A percentile compares a stretch with the other conserved stretches of the same genome.
Evolutionary conservation across 2,329 filamentous ascomycete species (phyloP).

Genomic region (Colletotrichum sojae): DNA sequence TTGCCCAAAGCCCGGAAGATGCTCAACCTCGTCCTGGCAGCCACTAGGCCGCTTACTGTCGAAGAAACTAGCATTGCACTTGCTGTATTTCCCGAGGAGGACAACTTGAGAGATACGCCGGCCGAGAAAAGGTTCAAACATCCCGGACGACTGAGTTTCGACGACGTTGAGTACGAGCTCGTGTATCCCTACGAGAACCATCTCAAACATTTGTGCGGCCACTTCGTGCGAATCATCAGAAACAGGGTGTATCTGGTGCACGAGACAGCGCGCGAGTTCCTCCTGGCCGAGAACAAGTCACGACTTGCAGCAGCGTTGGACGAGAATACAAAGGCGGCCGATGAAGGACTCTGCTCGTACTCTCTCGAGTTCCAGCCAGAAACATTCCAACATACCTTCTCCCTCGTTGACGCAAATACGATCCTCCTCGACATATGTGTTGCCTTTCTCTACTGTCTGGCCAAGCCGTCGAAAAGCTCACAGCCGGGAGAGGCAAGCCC

Average conservation of each 20-base stretch:
- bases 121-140: neutral
- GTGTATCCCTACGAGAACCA: constrained; percentile 40
- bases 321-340: neutral
- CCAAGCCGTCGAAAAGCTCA: neutral
- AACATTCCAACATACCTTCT: constrained; percentile 8
- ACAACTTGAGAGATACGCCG: neutral
- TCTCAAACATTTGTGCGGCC: constrained; percentile 41
- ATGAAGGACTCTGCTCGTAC: too few relatives aligned
- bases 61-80: constrained; percentile 42
- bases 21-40: constrained; percentile 40
- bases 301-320: neutral
- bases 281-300: constrained; percentile 24
- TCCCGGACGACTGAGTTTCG: constrained; percentile 9
- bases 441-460: constrained; percentile 9
- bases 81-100: constrained; percentile 18
- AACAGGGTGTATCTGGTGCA: constrained; percentile 44
- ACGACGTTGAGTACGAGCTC: constrained; percentile 40
- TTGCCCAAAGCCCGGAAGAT: constrained; percentile 35
- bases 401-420: neutral
- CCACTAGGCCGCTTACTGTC: constrained; percentile 40
- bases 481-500: constrained; percentile 4
- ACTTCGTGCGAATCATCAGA: constrained; percentile 41
- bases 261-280: constrained; percentile 44
- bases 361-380: neutral
- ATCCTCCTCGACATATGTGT: constrained; percentile 3